A percentile compares a stretch with the other conserved stretches of the same genome.
These are phyloP conservation scores for Komagataella pastoris DNA, from an alignment of 805 yeast genomes.

Conservation along the genomic window DNA sequence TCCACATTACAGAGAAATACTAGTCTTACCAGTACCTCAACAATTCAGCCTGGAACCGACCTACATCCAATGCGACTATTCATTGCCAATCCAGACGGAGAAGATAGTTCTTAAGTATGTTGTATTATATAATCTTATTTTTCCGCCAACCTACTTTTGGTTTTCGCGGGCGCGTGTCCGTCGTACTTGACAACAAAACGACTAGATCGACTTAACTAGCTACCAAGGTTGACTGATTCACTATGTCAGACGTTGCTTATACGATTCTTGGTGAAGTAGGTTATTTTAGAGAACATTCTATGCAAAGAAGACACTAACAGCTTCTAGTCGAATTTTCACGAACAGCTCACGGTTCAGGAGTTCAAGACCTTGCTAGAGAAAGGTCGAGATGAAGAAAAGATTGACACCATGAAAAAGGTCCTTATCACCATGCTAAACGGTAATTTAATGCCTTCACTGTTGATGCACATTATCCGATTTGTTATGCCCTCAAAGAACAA, in stretches of 20 bases:
- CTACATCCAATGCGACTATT: conserved; percentile 28
- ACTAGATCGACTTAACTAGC: background rate
- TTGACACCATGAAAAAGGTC: conserved; percentile 81
- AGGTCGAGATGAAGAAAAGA: conserved; percentile 78
- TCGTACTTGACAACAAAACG: background rate
- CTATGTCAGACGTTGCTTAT: conserved; percentile 33
- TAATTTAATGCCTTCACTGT: conserved; percentile 79
- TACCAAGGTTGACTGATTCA: background rate
- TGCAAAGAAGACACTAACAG: conserved; percentile 1
- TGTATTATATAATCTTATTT: background rate
- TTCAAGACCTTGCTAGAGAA: conserved; percentile 71
- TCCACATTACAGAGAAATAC: conserved; percentile 16
- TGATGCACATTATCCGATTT: conserved; percentile 94
- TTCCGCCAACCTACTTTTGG: background rate
- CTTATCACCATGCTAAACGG: conserved; percentile 83
- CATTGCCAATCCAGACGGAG: conserved; percentile 47
- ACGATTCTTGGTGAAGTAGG: conserved; percentile 60
- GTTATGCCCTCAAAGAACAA: conserved; percentile 94
- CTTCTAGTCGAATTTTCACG: conserved; percentile 41
- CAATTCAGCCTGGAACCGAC: conserved; percentile 16
- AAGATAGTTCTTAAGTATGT: conserved; percentile 5
- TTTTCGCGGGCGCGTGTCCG: background rate
- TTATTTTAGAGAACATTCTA: background rate
- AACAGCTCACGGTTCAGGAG: conserved; percentile 54
- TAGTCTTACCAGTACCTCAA: conserved; percentile 18